Evolutionary conservation across 352 stramenopile genomes (phyloP), one percentile per base, ranked within the genome.

Genomic region (Globisporangium sylvaticum): DNA sequence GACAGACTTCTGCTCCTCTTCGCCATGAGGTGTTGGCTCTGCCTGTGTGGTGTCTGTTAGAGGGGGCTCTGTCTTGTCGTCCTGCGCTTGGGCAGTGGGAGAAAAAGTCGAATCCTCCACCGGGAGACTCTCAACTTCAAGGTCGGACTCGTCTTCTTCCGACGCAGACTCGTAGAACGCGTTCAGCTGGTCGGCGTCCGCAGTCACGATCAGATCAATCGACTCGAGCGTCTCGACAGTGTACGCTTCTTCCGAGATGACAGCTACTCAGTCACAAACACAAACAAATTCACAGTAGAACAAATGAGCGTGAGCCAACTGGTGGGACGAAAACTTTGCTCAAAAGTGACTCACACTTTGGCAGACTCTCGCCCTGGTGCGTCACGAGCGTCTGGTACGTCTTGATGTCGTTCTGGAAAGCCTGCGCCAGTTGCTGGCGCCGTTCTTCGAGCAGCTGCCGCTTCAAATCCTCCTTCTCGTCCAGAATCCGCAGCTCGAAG

Each of bases 381-480:
- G 73, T 75, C 54, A 89, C 72, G 14, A 94, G 67, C 61, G 84
- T 89, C 70, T 92, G 85, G 67, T 95, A 95, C 37, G 84, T 91
- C 69, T 79, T 76, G 53, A 95, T 71, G 55, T 95, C 88, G 58
- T 91, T 87, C 59, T 78, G 68, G 66, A 95, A 94, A 15, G 83
- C 84, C 20, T 78, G 77, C 10, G 78, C 80, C 18, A 94, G 67
- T 31, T 77, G 75, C 55, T 88, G 70, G 1, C 85, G 78, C 31
- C 81, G 75, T 54, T 76, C 75, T 57, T 91, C 80, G 15, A 91
- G 71, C 24, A 89, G 32, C 64, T 88, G 75, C 14, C 76, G 74
- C 62, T 78, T 88, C 9, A 83, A 77, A 4, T 77, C 74, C 44
- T 93, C 84, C 27, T 90, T 92, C 66, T 92, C 80, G 32, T 76